Percentiles rank a stretch among this genome's conserved stretches.
These are phyloP conservation scores for Cynanchum wilfordii DNA, from an alignment of 257 asterid species.

Conservation along the genomic window DNA sequence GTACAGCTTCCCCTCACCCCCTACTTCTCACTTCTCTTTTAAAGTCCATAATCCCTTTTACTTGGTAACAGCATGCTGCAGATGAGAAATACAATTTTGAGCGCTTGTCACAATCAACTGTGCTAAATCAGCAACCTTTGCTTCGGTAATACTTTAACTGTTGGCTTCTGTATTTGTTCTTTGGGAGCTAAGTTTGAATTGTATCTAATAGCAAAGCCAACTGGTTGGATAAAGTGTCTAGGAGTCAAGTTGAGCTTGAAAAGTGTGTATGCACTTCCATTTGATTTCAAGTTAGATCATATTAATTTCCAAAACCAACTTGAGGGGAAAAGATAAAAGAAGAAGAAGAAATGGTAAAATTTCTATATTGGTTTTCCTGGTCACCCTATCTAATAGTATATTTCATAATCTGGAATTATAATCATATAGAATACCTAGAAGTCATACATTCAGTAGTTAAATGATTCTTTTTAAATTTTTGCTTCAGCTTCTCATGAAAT, in stretches of 20 bases:
- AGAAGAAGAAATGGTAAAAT: no score
- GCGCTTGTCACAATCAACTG: constrained; percentile 69
- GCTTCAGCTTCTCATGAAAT: constrained; percentile 1
- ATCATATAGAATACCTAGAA: constrained; percentile 3
- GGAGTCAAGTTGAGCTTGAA: not conserved
- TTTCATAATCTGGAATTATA: not conserved
- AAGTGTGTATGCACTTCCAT: not conserved
- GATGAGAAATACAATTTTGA: constrained; percentile 96
- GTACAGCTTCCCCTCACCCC: not conserved
- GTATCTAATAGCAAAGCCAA: not conserved
- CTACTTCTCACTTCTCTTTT: not conserved
- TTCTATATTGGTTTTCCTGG: not conserved
- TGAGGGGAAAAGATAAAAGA: no score
- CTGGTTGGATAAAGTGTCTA: not conserved
- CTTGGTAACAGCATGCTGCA: constrained; percentile 85
- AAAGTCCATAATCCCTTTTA: not conserved
- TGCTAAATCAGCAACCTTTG: constrained; percentile 94
- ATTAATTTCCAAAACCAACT: not conserved
- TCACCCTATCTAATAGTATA: not conserved
- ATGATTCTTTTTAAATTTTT: constrained; percentile 14
- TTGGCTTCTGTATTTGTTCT: not conserved
- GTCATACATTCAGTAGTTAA: not conserved
- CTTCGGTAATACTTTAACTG: constrained; percentile 48
- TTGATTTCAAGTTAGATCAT: not conserved
- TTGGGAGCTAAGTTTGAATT: not conserved